Percentiles rank a stretch among this genome's conserved stretches.
These are phyloP conservation scores for Blepharisma undulans DNA, from an alignment of 169 alveolate species.

Conservation along the genomic window DNA sequence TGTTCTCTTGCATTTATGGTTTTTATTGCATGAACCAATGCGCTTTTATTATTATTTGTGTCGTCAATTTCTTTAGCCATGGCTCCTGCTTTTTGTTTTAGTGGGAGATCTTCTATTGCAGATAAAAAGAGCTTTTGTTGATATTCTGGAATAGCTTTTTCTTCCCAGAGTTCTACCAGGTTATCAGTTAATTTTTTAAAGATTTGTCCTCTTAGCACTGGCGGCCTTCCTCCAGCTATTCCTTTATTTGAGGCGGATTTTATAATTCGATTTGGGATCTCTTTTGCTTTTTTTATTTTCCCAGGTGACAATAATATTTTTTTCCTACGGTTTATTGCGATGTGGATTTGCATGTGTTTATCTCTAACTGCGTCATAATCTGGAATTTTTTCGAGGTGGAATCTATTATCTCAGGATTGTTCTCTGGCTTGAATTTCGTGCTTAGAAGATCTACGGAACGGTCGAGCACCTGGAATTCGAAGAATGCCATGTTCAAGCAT, in stretches of 20 bases:
- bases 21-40: not conserved
- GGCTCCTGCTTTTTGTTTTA: not conserved
- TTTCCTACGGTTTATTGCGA: not conserved
- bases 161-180: not conserved
- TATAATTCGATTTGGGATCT: not conserved
- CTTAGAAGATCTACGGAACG: not conserved
- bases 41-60: not conserved
- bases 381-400: conserved; percentile 56
- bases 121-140: not conserved
- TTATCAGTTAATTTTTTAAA: not conserved
- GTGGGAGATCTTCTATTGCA: not conserved
- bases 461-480: conserved; percentile 32
- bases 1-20: not conserved
- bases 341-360: not conserved
- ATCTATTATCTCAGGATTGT: conserved; percentile 59
- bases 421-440: conserved; percentile 39
- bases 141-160: not conserved
- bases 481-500: not conserved
- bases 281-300: not conserved
- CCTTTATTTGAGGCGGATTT: not conserved
- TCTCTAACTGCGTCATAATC: conserved; percentile 56
- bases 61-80: conserved; percentile 4
- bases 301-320: not conserved
- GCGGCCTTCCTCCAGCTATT: not conserved
- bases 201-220: not conserved